Base-by-base conservation (phyloP, 768 basidiomycete genomes). In the Leccinum uliginosum region DNA sequence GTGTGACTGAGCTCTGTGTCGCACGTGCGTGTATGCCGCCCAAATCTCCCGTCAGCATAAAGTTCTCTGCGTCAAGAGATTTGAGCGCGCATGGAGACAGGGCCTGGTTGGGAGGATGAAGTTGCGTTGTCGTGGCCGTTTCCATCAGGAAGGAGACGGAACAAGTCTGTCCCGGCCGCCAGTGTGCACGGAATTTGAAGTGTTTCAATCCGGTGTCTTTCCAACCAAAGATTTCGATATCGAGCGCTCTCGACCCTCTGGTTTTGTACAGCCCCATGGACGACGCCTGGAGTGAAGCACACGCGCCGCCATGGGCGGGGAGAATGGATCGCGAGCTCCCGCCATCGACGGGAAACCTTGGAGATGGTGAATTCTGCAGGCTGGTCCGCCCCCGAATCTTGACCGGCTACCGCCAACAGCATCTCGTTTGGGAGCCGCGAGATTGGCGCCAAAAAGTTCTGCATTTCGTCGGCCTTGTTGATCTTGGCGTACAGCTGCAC, bases 261-360 rank as follows among this genome's bases (percentile, higher is more conserved):
- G 58, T 50, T 49, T 60, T 65, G 55, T 69, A 69, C 54, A 64
- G 50, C 47, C 65, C 68, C 44, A 69, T 59, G 64, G 4, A 60
- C 52, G 21, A 63, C 43, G 15, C 60, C 53, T 12, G 70, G 71
- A 3, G 57, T 60, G 35, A 71, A 48, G 55, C 55, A 68, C 44
- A 71, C 62, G 44, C 62, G 62, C 23, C 67, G 63, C 70, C 70
- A 71, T 30, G 73, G 50, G 15, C 68, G 66, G 6, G 72, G 63
- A 21, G 68, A 67, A 50, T 72, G 60, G 26, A 73, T 55, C 15
- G 65, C 64, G n/a, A 71, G 58, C 30, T 62, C 56, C 57, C 72
- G 66, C 70, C 72, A 73, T 34, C 69, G 62, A 40, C 63, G 72
- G 23, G 68, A 72, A 11, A 73, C 72, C 24, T 62, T 62, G 48